These are phyloP conservation scores for Fusarium palustre DNA, from an alignment of 2,329 filamentous ascomycete genomes.

Conservation along the genomic window DNA sequence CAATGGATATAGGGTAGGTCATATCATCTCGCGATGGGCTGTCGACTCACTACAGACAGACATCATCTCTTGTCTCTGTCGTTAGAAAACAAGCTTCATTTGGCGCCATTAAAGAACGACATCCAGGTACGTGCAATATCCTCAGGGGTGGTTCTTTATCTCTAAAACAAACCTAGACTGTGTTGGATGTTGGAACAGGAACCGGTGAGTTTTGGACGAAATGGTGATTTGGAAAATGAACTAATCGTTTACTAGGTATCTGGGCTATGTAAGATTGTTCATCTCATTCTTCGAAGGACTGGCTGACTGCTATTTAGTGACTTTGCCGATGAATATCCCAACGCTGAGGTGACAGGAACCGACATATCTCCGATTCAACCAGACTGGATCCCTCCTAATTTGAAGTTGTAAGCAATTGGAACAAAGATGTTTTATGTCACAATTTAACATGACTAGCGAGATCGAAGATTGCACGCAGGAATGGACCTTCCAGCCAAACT, in stretches of 20 bases:
- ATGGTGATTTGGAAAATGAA: rapidly evolving
- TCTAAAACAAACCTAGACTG: constrained; percentile 21
- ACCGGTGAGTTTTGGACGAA: constrained; percentile 54
- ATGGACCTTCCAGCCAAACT: constrained; percentile 47
- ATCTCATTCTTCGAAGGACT: rapidly evolving
- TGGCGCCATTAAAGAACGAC: constrained; percentile 41
- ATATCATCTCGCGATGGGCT: rapidly evolving
- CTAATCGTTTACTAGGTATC: constrained; percentile 40
- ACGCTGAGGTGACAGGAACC: constrained; percentile 61
- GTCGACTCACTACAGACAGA: not conserved
- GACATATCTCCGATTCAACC: constrained; percentile 70
- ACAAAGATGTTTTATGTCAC: rapidly evolving
- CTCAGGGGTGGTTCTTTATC: rapidly evolving
- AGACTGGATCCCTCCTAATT: constrained; percentile 58
- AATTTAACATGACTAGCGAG: not conserved
- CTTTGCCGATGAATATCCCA: constrained; percentile 57
- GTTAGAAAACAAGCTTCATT: constrained; percentile 13
- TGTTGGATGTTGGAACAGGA: constrained; percentile 66
- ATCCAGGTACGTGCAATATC: constrained; percentile 28
- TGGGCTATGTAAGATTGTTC: constrained; percentile 57
- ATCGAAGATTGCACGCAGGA: constrained; percentile 49
- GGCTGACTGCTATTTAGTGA: constrained; percentile 56
- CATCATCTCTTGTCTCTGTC: constrained; percentile 35
- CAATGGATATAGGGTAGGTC: constrained; percentile 41
- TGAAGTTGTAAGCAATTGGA: constrained; percentile 52